phyloP scores from a whole-genome alignment of 106 monocot genomes.

The Allium sativum region DNA sequence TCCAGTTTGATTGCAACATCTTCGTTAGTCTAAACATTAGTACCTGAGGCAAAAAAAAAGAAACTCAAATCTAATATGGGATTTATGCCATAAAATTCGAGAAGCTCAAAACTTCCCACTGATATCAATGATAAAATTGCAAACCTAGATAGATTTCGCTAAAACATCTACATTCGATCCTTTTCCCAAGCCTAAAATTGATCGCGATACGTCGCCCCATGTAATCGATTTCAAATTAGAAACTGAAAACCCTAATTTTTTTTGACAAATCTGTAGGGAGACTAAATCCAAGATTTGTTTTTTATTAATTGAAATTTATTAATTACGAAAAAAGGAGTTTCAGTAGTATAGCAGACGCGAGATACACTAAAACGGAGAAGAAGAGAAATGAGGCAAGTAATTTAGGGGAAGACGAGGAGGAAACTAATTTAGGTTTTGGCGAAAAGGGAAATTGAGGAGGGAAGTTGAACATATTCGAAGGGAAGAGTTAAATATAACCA shows the following conservation, averaged over 20 bases:
- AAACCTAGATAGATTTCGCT: conserved; percentile 87
- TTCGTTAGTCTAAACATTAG: conserved; percentile 16
- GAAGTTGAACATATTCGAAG: too few species aligned
- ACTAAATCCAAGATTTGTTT: too few species aligned
- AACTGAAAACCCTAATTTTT: neutral
- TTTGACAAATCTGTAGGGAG: neutral
- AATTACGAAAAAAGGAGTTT: too few species aligned
- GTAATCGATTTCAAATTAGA: neutral
- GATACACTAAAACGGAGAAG: too few species aligned
- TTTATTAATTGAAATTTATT: too few species aligned
- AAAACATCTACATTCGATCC: conserved; percentile 88
- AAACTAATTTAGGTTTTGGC: too few species aligned
- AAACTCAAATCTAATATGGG: neutral
- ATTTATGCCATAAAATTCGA: too few species aligned
- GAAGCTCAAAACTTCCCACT: neutral
- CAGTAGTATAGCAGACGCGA: too few species aligned
- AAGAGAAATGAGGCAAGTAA: too few species aligned
- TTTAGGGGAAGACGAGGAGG: too few species aligned
- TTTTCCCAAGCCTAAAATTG: conserved; percentile 75
- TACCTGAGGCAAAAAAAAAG: conserved; percentile 7
- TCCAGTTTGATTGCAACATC: conserved; percentile 1
- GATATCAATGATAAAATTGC: neutral
- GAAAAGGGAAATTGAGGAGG: too few species aligned
- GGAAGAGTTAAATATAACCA: too few species aligned
- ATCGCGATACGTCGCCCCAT: conserved; percentile 79